Percentiles rank a stretch among this genome's conserved stretches.
These are phyloP conservation scores for Rhodotorula sp. DNA, from an alignment of 1,284 basidiomycete species.

Conservation along the genomic window DNA sequence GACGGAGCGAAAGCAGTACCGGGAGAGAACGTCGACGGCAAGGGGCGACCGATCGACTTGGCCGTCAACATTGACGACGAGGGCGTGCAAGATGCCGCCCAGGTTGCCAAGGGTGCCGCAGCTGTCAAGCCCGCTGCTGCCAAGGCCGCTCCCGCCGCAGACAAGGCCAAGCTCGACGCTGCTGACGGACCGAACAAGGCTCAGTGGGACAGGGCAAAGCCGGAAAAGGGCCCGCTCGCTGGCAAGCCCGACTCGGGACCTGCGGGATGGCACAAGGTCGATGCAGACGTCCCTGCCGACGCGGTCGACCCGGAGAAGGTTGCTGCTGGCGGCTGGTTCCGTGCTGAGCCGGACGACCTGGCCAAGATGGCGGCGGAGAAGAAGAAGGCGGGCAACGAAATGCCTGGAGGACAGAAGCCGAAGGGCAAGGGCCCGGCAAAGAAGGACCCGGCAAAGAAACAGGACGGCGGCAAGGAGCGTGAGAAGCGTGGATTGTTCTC, in stretches of 20 bases:
- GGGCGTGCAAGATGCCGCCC: conserved; percentile 50
- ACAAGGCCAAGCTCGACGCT: conserved; percentile 8
- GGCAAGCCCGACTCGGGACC: conserved; percentile 25
- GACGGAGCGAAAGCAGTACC: conserved; percentile 19
- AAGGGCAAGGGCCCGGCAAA: neutral
- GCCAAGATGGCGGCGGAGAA: neutral
- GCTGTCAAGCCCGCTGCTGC: conserved; percentile 1
- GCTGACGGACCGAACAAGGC: conserved; percentile 27
- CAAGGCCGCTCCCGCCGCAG: conserved; percentile 2
- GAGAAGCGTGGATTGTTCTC: conserved; percentile 19
- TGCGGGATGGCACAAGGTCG: conserved; percentile 19
- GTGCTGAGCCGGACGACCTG: neutral
- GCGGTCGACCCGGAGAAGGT: conserved; percentile 10
- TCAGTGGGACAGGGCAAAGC: conserved; percentile 22
- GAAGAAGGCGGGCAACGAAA: neutral
- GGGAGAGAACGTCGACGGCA: conserved; percentile 44
- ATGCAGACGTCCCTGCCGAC: conserved; percentile 7
- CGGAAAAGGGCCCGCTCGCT: conserved; percentile 18
- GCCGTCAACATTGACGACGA: conserved; percentile 46
- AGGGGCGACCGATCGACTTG: conserved; percentile 45
- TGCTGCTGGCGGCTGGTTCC: conserved; percentile 1
- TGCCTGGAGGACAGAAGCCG: neutral
- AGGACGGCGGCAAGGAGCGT: neutral
- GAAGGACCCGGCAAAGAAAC: neutral
- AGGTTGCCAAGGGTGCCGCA: conserved; percentile 18